phyloP scores from a whole-genome alignment of 192 early-diverging fungal genomes.

The Polychytrium aggregatum region DNA sequence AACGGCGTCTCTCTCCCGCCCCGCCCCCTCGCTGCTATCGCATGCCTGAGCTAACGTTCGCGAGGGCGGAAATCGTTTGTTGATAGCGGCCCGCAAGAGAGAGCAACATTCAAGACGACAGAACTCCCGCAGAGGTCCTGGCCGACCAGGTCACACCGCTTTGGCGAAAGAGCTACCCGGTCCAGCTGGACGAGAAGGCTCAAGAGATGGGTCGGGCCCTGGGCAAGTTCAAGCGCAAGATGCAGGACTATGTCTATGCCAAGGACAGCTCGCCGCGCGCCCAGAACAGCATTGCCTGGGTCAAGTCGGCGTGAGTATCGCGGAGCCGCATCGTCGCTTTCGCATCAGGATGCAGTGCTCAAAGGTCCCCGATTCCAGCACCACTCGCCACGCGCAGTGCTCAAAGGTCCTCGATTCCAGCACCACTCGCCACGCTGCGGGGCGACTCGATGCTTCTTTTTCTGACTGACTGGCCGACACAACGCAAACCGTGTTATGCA shows the following conservation, averaged over 20 bases:
- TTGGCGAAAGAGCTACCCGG: slow-evolving; percentile 43
- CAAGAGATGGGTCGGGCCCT: slow-evolving; percentile 21
- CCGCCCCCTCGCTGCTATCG: too few relatives aligned
- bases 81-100: too few relatives aligned
- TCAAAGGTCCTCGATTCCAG: not conserved
- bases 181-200: slow-evolving; percentile 45
- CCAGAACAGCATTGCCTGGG: too few relatives aligned
- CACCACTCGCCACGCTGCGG: not conserved
- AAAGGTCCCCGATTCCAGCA: not conserved
- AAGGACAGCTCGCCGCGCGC: too few relatives aligned
- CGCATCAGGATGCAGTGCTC: not conserved
- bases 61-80: too few relatives aligned
- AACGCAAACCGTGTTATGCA: too few relatives aligned
- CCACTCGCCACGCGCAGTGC: not conserved
- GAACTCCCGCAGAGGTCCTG: too few relatives aligned
- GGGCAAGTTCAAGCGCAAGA: slow-evolving; percentile 19
- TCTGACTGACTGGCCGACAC: too few relatives aligned
- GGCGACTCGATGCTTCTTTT: too few relatives aligned
- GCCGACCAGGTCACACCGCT: slow-evolving; percentile 63
- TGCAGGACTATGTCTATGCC: slow-evolving; percentile 22
- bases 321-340: not conserved
- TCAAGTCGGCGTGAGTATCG: slow-evolving; percentile 16
- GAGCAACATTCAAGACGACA: too few relatives aligned
- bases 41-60: too few relatives aligned
- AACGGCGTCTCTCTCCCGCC: too few relatives aligned